Conservation (phyloP, 2,329 filamentous ascomycete genomes). For the Colletotrichum sp. region DNA sequence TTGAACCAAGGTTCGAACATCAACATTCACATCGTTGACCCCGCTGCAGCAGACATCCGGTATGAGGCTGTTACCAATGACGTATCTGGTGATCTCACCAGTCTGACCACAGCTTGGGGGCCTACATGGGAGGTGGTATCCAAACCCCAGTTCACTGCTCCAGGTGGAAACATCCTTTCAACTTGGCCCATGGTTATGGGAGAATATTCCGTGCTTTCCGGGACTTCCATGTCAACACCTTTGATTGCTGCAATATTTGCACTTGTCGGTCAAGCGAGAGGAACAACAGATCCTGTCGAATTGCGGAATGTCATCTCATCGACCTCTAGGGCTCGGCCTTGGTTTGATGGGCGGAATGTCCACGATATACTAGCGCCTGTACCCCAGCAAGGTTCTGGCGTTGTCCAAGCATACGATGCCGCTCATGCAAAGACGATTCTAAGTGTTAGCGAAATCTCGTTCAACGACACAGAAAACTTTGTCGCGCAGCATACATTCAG, state of each 20-base stretch:
- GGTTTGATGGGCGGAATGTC: conserved; percentile 29
- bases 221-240: conserved; percentile 60
- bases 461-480: conserved; percentile 51
- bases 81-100: background rate
- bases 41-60: background rate
- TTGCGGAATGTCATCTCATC: conserved; percentile 30
- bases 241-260: conserved; percentile 45
- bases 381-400: conserved; percentile 46
- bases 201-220: conserved; percentile 53
- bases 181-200: conserved; percentile 27
- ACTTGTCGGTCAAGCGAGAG: conserved; percentile 32
- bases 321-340: conserved; percentile 32
- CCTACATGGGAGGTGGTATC: conserved; percentile 21
- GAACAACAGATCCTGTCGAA: conserved; percentile 27
- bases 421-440: conserved; percentile 42
- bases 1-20: conserved; percentile 32
- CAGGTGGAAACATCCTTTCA: conserved; percentile 25
- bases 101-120: conserved; percentile 19
- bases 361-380: conserved; percentile 34
- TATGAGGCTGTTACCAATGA: background rate
- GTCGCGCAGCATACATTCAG: conserved; percentile 35
- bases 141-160: conserved; percentile 24
- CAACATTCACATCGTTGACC: conserved; percentile 24
- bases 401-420: conserved; percentile 45
- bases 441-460: conserved; percentile 41